Base-by-base conservation (phyloP, 2,329 filamentous ascomycete genomes). In the Daldinia sp. region DNA sequence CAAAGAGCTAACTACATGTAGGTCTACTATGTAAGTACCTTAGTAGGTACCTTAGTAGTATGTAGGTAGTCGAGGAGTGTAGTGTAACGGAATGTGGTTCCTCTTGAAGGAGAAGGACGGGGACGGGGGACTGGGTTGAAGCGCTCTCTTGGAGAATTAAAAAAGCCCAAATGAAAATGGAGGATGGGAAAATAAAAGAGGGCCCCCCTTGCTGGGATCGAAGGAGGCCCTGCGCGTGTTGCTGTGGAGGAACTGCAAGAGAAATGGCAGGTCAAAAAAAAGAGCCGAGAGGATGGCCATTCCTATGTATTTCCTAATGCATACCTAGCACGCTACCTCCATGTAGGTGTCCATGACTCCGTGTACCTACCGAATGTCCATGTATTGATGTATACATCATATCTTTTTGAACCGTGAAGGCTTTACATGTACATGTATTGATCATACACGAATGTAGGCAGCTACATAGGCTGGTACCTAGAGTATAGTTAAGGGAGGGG, bases 221-320 rank as follows among this genome's bases (percentile, higher is more conserved):
- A 65, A 72, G 68, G 70, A 68, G 57, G 62, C 39, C 56, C 63
- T 64, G 66, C 51, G 60, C 41, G 56, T 41, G 53, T 54, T 35
- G 51, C 18, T 64, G 64, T 68, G 67, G 69, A 72, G 69, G 69
- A 67, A 64, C 66, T 67, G 58, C 63, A 61, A 67, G 57, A 65
- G 55, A 58, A 64, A 72, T 64, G 64, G 67, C 67, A 72, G 67
- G 67, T 70, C 61, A 64, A 65, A 70, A 67, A 68, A 69, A 68
- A 69, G 61, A 65, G 66, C 69, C 64, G 63, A 69, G 61, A 69
- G 61, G 61, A 63, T 58, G 60, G 60, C 61, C 61, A 67, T 69
- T 64, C 61, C 63, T 54, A 54, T 37, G 30, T 54, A 54, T 54
- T 54, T 54, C 51, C 51, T 39, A 54, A 54, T 54, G 51, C 51